phyloP scores from a whole-genome alignment of 331 rosid genomes.

The Quercus lobata region DNA sequence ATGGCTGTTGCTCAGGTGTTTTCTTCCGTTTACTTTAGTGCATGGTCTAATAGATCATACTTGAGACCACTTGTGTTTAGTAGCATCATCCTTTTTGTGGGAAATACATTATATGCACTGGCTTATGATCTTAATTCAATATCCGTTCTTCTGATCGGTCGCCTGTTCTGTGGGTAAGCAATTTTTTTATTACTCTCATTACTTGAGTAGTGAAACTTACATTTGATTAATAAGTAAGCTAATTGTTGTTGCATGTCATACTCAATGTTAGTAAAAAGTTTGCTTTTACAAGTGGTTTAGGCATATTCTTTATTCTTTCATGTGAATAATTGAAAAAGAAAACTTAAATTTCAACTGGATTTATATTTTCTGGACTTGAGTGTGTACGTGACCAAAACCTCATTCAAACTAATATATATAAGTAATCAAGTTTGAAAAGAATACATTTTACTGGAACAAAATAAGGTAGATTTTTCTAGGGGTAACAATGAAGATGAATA shows the following conservation, averaged over 20 bases:
- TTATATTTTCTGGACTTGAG: not conserved
- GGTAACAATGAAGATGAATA: not conserved
- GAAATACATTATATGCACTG: slow-evolving; percentile 44
- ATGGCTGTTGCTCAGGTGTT: slow-evolving; percentile 54
- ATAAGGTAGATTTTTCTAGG: not conserved
- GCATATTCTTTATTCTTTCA: not conserved
- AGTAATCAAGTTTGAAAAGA: not conserved
- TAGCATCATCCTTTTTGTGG: slow-evolving; percentile 43
- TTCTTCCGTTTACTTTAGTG: slow-evolving; percentile 50
- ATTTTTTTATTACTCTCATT: not conserved
- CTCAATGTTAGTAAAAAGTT: not conserved
- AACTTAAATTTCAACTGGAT: not conserved
- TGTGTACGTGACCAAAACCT: not conserved
- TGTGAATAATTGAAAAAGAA: not conserved
- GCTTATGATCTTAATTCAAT: slow-evolving; percentile 49
- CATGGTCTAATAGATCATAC: slow-evolving; percentile 53
- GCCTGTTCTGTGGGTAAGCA: slow-evolving; percentile 44
- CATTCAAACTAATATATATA: not conserved
- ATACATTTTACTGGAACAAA: not conserved
- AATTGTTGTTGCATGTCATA: not conserved
- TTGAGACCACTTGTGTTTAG: slow-evolving; percentile 47
- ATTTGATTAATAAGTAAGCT: not conserved
- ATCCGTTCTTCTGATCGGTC: slow-evolving; percentile 46
- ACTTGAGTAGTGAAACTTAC: not conserved
- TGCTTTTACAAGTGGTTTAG: not conserved